phyloP scores from a whole-genome alignment of 306 rosid genomes.

The Senna siamea region DNA sequence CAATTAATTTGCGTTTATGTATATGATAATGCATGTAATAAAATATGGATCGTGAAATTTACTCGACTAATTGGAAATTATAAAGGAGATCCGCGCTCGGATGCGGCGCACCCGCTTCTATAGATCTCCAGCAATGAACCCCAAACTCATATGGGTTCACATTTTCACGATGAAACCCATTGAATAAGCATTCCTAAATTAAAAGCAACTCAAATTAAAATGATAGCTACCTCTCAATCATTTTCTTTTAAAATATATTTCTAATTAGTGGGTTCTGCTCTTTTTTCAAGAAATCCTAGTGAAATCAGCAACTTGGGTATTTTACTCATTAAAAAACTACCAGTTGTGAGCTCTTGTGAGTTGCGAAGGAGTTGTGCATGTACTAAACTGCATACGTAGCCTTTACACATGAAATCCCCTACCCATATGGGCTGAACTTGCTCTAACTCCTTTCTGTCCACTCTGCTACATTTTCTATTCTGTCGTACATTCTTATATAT shows the following conservation, averaged over 20 bases:
- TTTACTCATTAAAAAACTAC: constrained; percentile 21
- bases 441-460: not conserved
- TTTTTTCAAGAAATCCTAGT: constrained; percentile 38
- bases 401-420: not conserved
- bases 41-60: constrained; percentile 17
- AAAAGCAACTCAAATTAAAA: constrained; percentile 18
- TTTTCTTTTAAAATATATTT: not conserved
- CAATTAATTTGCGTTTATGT: too few species aligned
- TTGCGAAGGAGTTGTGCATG: constrained; percentile 36
- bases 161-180: constrained; percentile 45
- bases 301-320: constrained; percentile 36
- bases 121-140: constrained; percentile 42
- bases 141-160: constrained; percentile 43
- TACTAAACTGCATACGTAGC: too few species aligned
- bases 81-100: constrained; percentile 59
- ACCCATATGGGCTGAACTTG: not conserved
- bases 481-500: constrained; percentile 1
- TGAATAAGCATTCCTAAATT: constrained; percentile 21
- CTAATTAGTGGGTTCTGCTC: constrained; percentile 25
- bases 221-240: too few species aligned
- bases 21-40: too few species aligned
- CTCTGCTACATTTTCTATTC: constrained; percentile 14
- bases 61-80: constrained; percentile 31
- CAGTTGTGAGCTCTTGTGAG: constrained; percentile 3
- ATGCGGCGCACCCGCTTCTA: constrained; percentile 60